Conservation (phyloP, 129 eudicot genomes). For the Pulicaria dysenterica region DNA sequence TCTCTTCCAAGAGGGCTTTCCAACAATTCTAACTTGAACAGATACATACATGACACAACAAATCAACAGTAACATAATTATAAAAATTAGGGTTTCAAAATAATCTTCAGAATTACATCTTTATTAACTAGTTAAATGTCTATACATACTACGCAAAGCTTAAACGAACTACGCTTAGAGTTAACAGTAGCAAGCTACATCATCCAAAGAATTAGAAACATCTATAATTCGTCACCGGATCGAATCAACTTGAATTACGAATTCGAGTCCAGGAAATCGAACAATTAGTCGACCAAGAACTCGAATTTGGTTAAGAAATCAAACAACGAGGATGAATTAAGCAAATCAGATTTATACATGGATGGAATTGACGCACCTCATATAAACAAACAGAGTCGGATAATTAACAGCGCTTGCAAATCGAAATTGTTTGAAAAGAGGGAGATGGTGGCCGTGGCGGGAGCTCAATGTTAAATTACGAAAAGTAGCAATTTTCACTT, state of each 20-base stretch:
- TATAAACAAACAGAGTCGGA: slow-evolving; percentile 8
- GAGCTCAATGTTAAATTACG: slow-evolving; percentile 22
- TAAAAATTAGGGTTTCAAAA: slow-evolving; percentile 27
- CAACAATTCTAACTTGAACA: not conserved
- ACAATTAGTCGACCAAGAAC: not conserved
- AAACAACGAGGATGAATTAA: slow-evolving; percentile 10
- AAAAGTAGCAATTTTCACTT: slow-evolving; percentile 9
- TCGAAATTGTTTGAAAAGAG: slow-evolving; percentile 34
- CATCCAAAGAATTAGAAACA: not conserved
- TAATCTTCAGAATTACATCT: not conserved
- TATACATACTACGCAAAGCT: not conserved
- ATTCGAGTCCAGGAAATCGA: not conserved
- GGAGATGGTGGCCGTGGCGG: slow-evolving; percentile 31
- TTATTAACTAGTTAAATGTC: not conserved
- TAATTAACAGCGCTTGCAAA: slow-evolving; percentile 21
- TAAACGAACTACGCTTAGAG: not conserved
- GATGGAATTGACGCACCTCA: slow-evolving; percentile 28
- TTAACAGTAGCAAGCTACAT: not conserved
- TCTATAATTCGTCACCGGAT: slow-evolving; percentile 18
- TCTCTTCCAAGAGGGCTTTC: not conserved
- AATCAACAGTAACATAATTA: not conserved
- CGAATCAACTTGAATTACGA: slow-evolving; percentile 10
- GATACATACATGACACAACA: not conserved
- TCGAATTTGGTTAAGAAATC: slow-evolving; percentile 3
- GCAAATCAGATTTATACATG: slow-evolving; percentile 7